Conservation (phyloP, 768 basidiomycete genomes). For the Leucosporidium creatinivorum region DNA sequence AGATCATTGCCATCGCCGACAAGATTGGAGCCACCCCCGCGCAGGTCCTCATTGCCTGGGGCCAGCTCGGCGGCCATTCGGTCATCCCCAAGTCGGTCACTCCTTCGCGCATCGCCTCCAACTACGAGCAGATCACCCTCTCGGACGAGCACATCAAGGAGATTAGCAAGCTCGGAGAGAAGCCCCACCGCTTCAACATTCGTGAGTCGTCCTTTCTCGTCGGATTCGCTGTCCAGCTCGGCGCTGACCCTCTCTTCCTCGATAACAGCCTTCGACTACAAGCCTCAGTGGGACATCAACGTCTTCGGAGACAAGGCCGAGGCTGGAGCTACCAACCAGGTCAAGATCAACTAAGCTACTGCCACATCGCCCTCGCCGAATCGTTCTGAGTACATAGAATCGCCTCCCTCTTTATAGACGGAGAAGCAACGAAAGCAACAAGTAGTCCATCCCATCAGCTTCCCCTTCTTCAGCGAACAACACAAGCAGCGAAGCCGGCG, state of each 20-base stretch:
- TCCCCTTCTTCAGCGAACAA: too few relatives aligned
- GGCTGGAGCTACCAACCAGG: conserved; percentile 40
- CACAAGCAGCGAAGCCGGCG: too few relatives aligned
- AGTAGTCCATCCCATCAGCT: too few relatives aligned
- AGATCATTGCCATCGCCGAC: conserved; percentile 39
- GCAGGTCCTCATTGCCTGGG: conserved; percentile 79
- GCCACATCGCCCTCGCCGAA: too few relatives aligned
- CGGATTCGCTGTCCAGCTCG: not conserved
- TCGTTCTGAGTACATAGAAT: too few relatives aligned
- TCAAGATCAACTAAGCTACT: conserved; percentile 16
- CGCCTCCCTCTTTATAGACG: too few relatives aligned
- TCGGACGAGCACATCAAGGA: conserved; percentile 56
- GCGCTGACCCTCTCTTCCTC: not conserved
- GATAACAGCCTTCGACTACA: not conserved
- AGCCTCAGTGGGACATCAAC: conserved; percentile 51
- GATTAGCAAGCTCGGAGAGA: conserved; percentile 55
- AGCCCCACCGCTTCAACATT: conserved; percentile 58
- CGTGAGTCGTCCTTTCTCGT: not conserved
- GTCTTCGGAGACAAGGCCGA: conserved; percentile 62
- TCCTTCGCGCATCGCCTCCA: conserved; percentile 57
- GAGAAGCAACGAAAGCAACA: too few relatives aligned
- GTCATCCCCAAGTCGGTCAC: conserved; percentile 76
- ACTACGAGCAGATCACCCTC: conserved; percentile 57
- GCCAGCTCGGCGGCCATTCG: conserved; percentile 62
- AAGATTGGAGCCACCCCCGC: conserved; percentile 55